phyloP scores from a whole-genome alignment of 2,329 filamentous ascomycete genomes.

The Diaporthe australafricana region DNA sequence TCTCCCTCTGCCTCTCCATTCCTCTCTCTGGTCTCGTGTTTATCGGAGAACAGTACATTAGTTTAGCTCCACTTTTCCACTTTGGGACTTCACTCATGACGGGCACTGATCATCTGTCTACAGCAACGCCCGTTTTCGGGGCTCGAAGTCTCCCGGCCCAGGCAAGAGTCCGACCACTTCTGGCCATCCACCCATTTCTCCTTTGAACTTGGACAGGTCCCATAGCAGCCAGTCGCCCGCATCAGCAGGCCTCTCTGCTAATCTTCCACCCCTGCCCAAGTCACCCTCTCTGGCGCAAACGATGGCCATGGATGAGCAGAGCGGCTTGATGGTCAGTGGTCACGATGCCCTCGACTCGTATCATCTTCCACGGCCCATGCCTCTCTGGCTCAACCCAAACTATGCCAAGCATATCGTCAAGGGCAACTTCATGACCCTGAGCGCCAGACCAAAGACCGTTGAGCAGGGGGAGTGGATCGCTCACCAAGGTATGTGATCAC shows the following conservation, averaged over 20 bases:
- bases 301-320: slow-evolving; percentile 75
- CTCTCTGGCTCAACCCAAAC: slow-evolving; percentile 79
- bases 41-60: slow-evolving; percentile 3
- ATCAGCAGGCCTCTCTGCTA: slow-evolving; percentile 64
- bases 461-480: slow-evolving; percentile 96
- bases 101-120: slow-evolving; percentile 34
- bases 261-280: slow-evolving; percentile 70
- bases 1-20: background rate
- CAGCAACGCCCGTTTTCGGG: slow-evolving; percentile 70
- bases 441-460: slow-evolving; percentile 91
- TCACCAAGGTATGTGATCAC: slow-evolving; percentile 78
- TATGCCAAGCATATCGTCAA: slow-evolving; percentile 91
- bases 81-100: slow-evolving; percentile 14
- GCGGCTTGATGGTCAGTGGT: slow-evolving; percentile 57
- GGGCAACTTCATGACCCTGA: slow-evolving; percentile 97
- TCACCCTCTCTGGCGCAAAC: slow-evolving; percentile 74
- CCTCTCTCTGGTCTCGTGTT: background rate
- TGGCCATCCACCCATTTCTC: slow-evolving; percentile 43
- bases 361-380: slow-evolving; percentile 74
- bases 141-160: slow-evolving; percentile 63
- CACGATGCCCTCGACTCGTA: slow-evolving; percentile 70
- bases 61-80: slow-evolving; percentile 30
- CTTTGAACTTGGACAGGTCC: slow-evolving; percentile 47
- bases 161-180: slow-evolving; percentile 65
- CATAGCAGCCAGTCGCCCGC: slow-evolving; percentile 60